A percentile compares a stretch with the other conserved stretches of the same genome.
Conservation (phyloP, 176 grass and related monocot genomes). For the Carex parvula region DNA sequence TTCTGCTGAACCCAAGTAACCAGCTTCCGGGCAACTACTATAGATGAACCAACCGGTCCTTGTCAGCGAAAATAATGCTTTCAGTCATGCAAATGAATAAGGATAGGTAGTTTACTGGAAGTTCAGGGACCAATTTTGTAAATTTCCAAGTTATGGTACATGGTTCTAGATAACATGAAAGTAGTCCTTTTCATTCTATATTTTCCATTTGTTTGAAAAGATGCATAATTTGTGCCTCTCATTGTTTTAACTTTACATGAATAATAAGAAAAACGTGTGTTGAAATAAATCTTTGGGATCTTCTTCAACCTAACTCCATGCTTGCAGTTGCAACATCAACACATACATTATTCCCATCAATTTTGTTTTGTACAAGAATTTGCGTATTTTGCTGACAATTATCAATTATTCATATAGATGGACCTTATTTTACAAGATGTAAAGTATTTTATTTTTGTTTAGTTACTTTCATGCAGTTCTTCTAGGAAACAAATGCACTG, state of each 20-base stretch:
- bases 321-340: background rate
- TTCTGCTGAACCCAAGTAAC: background rate
- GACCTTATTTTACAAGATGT: background rate
- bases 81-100: background rate
- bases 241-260: background rate
- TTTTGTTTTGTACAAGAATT: background rate
- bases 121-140: background rate
- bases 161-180: background rate
- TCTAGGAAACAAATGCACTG: background rate
- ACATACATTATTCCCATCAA: background rate
- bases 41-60: background rate
- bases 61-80: background rate
- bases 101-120: background rate
- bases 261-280: background rate
- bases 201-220: background rate
- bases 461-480: background rate
- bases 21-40: background rate
- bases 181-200: background rate
- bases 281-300: background rate
- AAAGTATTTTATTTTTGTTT: background rate
- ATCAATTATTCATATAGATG: background rate
- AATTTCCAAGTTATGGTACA: background rate
- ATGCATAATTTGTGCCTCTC: background rate
- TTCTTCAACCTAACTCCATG: background rate
- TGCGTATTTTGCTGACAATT: background rate